phyloP scores from a whole-genome alignment of 441 rosid genomes.

The Adansonia rubrostipa region DNA sequence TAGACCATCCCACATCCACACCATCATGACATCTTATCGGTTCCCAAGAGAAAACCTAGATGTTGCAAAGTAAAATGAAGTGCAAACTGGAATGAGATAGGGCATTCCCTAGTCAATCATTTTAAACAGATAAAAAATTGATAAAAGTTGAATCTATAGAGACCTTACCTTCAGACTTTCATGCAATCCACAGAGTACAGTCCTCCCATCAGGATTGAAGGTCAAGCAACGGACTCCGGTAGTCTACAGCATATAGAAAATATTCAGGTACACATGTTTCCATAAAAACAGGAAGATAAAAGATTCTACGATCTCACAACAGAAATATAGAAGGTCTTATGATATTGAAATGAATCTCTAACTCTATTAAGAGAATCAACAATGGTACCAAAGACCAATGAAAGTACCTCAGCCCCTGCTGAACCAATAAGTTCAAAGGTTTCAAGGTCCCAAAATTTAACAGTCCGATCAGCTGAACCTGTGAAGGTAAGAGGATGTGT shows the following conservation, averaged over 20 bases:
- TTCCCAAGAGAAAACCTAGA: conserved; percentile 98
- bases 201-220: conserved; percentile 96
- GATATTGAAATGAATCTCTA: conserved; percentile 5
- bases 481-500: conserved; percentile 21
- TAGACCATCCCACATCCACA: conserved; percentile 99
- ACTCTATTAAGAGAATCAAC: conserved; percentile 18
- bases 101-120: conserved; percentile 18
- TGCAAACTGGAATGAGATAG: conserved; percentile 25
- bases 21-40: conserved; percentile 89
- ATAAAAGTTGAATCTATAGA: conserved; percentile 23
- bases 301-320: background rate
- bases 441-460: conserved; percentile 99
- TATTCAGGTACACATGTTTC: conserved; percentile 17
- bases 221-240: conserved; percentile 92
- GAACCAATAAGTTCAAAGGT: conserved; percentile 96
- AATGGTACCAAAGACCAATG: conserved; percentile 20
- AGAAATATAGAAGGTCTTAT: background rate
- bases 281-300: conserved; percentile 18
- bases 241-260: conserved; percentile 53
- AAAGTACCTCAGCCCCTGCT: conserved; percentile 89
- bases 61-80: conserved; percentile 28
- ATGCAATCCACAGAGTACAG: conserved; percentile 93
- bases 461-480: conserved; percentile 99
- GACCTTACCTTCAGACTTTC: conserved; percentile 83
- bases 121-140: background rate